Base-by-base conservation (phyloP, 73 alveolate genomes). In the Uronychia setigera region DNA sequence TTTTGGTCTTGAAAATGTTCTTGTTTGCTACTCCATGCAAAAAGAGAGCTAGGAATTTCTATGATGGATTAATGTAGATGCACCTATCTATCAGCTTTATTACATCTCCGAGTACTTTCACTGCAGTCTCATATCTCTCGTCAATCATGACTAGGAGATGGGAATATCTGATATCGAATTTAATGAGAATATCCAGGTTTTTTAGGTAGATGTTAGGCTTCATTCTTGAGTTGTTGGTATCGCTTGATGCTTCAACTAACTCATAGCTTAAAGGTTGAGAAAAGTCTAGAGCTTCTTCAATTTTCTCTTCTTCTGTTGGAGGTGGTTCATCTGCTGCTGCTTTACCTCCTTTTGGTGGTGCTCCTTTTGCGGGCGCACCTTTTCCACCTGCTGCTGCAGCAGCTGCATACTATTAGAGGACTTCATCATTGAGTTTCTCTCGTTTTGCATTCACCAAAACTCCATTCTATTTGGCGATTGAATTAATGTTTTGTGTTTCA, bases 251-350 rank as follows among this genome's bases (percentile, higher is more conserved):
- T 1, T 26, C n/a, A 29, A 82, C 84, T n/a, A 88, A 79, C 33
- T 67, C 82, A 57, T 88, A 82, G 29, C 35, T 74, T 0, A 88
- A 32, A 1, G 58, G 58, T 1, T 81, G n/a, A 26, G 57, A 31
- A 67, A 88, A 88, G 60, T 81, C 86, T 1, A 88, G 85, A 0
- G 88, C 60, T 25, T 67, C 80, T 32, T 87, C 93, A 59, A 76
- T 60, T 87, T 87, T 74, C 14, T 87, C 93, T 59, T 87, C 93
- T 74, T 85, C 91, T 35, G 77, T 84, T 27, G 91, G 91, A 13
- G 77, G 57, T 27, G 76, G 85, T 32, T 85, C 91, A 35, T 80
- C 78, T 0, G 74, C 90, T 0, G 33, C 82, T 5, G 80, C 79
- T 83, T 83, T 74, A 29, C 82, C 91, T 30, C 67, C 67, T 46